Base-by-base conservation (phyloP, 179 eudicot genomes). In the Camellia oleifera region DNA sequence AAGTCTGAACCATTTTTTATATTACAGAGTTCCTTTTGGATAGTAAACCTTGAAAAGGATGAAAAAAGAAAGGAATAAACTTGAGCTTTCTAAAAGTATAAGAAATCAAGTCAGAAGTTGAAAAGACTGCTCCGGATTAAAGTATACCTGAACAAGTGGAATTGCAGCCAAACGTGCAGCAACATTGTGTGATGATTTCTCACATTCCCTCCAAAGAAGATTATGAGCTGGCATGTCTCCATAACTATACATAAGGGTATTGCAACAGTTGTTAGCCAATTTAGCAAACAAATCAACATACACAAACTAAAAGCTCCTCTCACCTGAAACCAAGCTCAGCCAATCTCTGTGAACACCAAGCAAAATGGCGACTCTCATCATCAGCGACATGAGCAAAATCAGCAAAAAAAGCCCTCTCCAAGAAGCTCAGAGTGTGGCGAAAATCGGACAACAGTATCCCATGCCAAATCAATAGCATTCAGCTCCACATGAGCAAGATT, bases 371-470 rank as follows among this genome's bases (percentile, higher is more conserved):
- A 82, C 98, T 95, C 82, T 95, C 98, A 58, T 95, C 98, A 84
- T 95, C 98, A 85, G 98, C 98, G 77, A 93, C 97, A 78, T 89
- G 98, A 70, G 97, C 97, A 87, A 95, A 95, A 86, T 95, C 98
- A 77, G 86, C 91, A 77, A 91, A 93, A 81, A 93, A 93, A n/a
- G 0, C 88, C 92, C 74, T 93, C 92, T 4, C 94, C 97, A 70
- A 95, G 92, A 75, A 89, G 86, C 66, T 93, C 91, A 72, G 66
- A 48, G 48, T 87, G 88, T 7, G 97, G 93, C 46, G 98, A 95
- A 81, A 95, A 95, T 66, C 98, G 92, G 75, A 94, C 97, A 77
- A 94, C 97, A 26, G 97, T 94, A 78, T 94, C 98, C 98, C 98
- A 94, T 53, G 98, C 97, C 88, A 94, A 87, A 77, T 93, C 94